These are phyloP conservation scores for Castanea mollissima DNA, from an alignment of 306 rosid species.

Conservation along the genomic window DNA sequence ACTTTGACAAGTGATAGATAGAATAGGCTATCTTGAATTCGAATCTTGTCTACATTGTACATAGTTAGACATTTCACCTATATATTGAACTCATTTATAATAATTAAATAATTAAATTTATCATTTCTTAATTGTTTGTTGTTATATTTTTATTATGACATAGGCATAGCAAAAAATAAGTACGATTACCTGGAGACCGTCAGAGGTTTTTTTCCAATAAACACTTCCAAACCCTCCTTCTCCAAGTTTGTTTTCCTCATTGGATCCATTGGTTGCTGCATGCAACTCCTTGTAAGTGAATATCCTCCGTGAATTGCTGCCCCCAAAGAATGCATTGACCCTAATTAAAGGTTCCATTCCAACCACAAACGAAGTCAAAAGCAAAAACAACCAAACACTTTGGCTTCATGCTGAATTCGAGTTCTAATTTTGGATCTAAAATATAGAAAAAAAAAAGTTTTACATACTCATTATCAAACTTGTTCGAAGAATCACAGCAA, in stretches of 20 bases:
- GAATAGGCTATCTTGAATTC: too few species aligned
- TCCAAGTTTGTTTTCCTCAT: constrained; percentile 73
- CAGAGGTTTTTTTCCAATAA: constrained; percentile 74
- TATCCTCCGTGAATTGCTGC: constrained; percentile 67
- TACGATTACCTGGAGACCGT: constrained; percentile 61
- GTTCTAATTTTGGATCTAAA: not conserved
- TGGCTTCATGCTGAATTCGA: not conserved
- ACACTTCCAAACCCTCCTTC: constrained; percentile 95
- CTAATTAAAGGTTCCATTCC: not conserved
- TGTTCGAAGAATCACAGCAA: constrained; percentile 56
- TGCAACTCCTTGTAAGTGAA: constrained; percentile 84
- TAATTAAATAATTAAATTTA: too few species aligned
- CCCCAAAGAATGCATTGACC: constrained; percentile 19
- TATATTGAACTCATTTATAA: too few species aligned
- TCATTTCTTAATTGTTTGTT: too few species aligned
- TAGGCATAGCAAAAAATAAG: not conserved
- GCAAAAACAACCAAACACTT: not conserved
- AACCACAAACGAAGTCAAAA: not conserved
- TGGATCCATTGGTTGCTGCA: constrained; percentile 75
- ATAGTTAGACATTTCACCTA: too few species aligned
- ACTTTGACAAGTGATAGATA: not conserved
- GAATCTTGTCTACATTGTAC: too few species aligned
- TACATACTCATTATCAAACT: constrained; percentile 62
- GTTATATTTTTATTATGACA: too few species aligned
- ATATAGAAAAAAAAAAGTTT: not conserved